These are phyloP conservation scores for Neohortaea acidophila DNA, from an alignment of 495 filamentous ascomycete genomes.

Conservation along the genomic window DNA sequence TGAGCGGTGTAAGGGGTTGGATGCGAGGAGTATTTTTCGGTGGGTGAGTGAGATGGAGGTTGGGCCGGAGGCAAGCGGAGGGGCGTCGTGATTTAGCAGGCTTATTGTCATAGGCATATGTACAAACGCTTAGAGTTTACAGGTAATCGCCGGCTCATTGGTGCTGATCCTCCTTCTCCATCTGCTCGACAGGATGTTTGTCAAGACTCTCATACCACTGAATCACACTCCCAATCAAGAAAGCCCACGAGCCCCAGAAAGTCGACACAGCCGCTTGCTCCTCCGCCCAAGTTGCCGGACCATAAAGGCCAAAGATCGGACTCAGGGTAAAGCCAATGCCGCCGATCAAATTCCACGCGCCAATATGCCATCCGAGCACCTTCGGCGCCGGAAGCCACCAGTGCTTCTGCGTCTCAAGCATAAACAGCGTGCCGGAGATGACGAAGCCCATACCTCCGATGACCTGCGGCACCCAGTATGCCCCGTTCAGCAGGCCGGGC, in stretches of 20 bases:
- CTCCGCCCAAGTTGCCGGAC: conserved; percentile 27
- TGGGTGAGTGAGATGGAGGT: not conserved
- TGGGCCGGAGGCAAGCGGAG: no score
- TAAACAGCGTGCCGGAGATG: conserved; percentile 43
- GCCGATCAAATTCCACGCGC: conserved; percentile 43
- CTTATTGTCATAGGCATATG: not conserved
- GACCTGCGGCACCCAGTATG: conserved; percentile 55
- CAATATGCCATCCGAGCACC: conserved; percentile 49
- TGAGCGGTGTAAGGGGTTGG: conserved; percentile 49
- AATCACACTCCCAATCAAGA: conserved; percentile 47
- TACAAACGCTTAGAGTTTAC: not conserved
- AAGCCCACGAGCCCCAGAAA: conserved; percentile 55
- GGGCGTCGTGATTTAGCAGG: no score
- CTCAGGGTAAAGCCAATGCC: conserved; percentile 55
- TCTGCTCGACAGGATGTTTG: conserved; percentile 41
- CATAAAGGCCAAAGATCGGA: conserved; percentile 40
- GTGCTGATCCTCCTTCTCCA: conserved; percentile 3
- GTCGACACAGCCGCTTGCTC: conserved; percentile 45
- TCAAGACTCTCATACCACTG: conserved; percentile 52
- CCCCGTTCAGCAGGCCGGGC: conserved; percentile 33
- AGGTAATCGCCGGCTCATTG: not conserved
- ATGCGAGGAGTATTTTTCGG: conserved; percentile 23
- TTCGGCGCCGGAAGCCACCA: conserved; percentile 47
- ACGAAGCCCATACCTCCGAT: conserved; percentile 52
- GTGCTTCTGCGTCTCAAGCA: conserved; percentile 51